Evolutionary conservation across 2,329 filamentous ascomycete genomes (phyloP), one percentile per base, ranked within the genome.

Genomic region (Monosporascus sp.): DNA sequence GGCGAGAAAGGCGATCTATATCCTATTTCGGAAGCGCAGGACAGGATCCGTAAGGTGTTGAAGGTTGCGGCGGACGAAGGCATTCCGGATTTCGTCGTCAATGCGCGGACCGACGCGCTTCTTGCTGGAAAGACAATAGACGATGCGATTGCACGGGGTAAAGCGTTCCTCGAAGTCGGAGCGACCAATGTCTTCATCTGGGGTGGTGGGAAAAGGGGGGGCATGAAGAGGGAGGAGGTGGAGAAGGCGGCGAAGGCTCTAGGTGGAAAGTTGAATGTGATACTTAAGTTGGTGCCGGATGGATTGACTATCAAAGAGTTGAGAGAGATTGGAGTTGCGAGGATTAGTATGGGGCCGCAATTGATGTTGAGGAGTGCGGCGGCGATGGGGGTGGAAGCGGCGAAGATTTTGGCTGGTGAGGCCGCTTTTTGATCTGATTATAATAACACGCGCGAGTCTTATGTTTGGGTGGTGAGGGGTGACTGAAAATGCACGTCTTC

Each of bases 181-280:
- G 79, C 79, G 0, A 73, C 69, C 20, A 78, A 73, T 3, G 72
- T 77, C 0, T 82, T 82, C 18, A 79, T 78, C 72, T 77, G 78
- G 38, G 74, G 74, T 1, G 57, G 64, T 35, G 5, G 31, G 5
- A 0, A 35, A 3, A 61, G 60, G 52, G 48, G 37, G 11, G 62
- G 75, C 5, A 67, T 67, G 25, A 57, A 61, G 6, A 54, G 57
- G 46, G 70, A 64, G 3, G 76, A 79, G 55, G 67, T 77, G 1
- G 62, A 61, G 58, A 60, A 57, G 54, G 59, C 78, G 56, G 70
- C 72, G 3, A 57, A 63, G 25, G 74, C 63, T 20, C 70, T 79
- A 31, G 69, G 63, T 0, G 76, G 76, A 15, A 68, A 62, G 52
- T 53, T 78, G 39, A 65, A 63, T 22, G 51, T 67, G 8, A 47